phyloP scores from a whole-genome alignment of 2,329 filamentous ascomycete species.

The Zymoseptoria ardabiliae region DNA sequence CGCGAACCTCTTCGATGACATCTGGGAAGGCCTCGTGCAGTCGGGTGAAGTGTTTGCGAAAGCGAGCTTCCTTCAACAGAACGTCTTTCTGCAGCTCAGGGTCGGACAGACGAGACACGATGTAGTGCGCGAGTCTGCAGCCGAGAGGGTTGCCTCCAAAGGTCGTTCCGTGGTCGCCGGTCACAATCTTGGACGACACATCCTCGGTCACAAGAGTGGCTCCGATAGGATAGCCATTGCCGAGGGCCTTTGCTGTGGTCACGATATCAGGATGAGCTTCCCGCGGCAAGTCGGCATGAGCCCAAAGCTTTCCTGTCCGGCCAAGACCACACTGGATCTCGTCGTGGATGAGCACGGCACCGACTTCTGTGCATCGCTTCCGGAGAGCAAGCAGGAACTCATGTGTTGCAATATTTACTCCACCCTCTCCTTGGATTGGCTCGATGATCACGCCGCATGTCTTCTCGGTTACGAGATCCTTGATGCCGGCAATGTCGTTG shows the following conservation, averaged over 20 bases:
- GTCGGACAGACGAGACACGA: slow-evolving; percentile 69
- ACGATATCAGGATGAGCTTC: slow-evolving; percentile 89
- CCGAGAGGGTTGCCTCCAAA: slow-evolving; percentile 90
- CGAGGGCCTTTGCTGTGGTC: slow-evolving; percentile 90
- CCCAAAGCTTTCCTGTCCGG: slow-evolving; percentile 85
- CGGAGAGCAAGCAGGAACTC: slow-evolving; percentile 83
- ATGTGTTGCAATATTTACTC: slow-evolving; percentile 73
- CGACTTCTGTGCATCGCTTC: slow-evolving; percentile 74
- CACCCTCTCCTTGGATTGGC: slow-evolving; percentile 95
- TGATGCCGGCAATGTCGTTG: slow-evolving; percentile 70
- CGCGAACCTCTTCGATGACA: slow-evolving; percentile 70
- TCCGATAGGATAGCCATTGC: slow-evolving; percentile 92
- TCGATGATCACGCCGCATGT: slow-evolving; percentile 95
- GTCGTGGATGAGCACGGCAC: slow-evolving; percentile 85
- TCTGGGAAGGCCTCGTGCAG: slow-evolving; percentile 58
- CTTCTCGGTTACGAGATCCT: slow-evolving; percentile 67
- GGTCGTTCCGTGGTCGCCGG: slow-evolving; percentile 86
- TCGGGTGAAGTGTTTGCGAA: slow-evolving; percentile 50
- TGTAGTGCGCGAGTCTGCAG: slow-evolving; percentile 75
- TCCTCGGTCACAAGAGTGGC: slow-evolving; percentile 63
- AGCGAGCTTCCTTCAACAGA: slow-evolving; percentile 55
- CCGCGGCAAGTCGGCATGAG: slow-evolving; percentile 64
- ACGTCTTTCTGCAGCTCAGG: slow-evolving; percentile 64
- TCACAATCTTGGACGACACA: slow-evolving; percentile 62
- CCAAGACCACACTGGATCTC: slow-evolving; percentile 94